These are phyloP conservation scores for Lolium multiflorum DNA, from an alignment of 176 grass and related monocot species.

Conservation along the genomic window DNA sequence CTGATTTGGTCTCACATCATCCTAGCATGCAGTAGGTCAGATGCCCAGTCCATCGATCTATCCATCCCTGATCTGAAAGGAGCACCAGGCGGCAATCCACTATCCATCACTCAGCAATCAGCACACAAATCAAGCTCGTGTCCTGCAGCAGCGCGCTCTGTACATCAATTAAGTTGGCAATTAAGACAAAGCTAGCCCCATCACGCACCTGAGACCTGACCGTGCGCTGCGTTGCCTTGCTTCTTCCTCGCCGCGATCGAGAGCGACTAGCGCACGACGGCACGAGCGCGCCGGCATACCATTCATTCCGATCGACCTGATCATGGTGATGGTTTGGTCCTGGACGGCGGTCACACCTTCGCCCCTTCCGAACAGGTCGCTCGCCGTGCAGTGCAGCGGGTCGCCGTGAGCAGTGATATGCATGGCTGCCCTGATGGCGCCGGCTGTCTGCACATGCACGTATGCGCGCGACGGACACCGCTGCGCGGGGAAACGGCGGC, in stretches of 20 bases:
- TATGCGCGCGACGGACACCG: background rate
- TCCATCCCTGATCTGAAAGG: background rate
- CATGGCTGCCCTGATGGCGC: slow-evolving; percentile 3
- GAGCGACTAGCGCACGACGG: slow-evolving; percentile 15
- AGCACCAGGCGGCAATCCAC: too few relatives aligned
- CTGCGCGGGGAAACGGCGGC: slow-evolving; percentile 1
- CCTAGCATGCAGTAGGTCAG: background rate
- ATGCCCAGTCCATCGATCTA: background rate
- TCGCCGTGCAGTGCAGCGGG: slow-evolving; percentile 6
- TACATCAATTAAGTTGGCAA: background rate
- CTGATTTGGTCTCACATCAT: background rate
- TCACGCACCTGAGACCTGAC: background rate
- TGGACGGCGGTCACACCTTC: too few relatives aligned
- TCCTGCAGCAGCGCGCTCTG: background rate
- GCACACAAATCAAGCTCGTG: background rate
- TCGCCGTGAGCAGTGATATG: too few relatives aligned
- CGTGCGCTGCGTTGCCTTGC: background rate
- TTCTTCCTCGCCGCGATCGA: background rate
- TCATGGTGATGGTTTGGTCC: background rate
- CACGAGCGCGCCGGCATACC: background rate
- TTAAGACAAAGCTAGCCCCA: background rate
- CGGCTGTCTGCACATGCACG: background rate
- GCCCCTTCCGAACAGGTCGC: background rate
- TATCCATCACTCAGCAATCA: background rate
- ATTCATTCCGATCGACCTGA: background rate